Evolutionary conservation across 352 stramenopile genomes (phyloP), one percentile per base, ranked within the genome.

Genomic region (Phytophthora idaei): DNA sequence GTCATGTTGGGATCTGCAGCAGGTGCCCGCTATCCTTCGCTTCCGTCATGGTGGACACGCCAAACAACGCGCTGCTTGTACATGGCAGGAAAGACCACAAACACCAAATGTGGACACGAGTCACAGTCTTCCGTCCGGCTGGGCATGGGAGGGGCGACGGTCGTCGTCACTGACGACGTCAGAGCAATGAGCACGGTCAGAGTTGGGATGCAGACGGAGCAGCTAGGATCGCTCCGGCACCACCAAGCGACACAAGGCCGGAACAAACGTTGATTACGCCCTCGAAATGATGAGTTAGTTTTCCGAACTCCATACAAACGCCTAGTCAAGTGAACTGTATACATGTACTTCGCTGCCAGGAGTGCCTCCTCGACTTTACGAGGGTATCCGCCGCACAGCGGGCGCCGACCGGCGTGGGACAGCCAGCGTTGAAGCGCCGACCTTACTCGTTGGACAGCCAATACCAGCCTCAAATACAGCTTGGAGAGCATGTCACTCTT

Each of bases 1-100:
- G 67, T 74, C 67, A 74, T 74, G 61, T 74, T 74, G 45, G 27
- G 61, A 71, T 74, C 21, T 74, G 61, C 61, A 71, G 37, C 62
- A 48, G 44, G 55, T 71, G 61, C 55, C 7, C 9, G 36, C 12
- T 42, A 59, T 54, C 29, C 8, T 32, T 41, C 42, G 51, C 32
- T 58, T 47, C 41, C 34, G 10, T 37, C 55, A 32, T 67, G 11
- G 55, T 74, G 67, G 67, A 74, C 67, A 74, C 55, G 64, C 34
- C n/a, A 11, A 10, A 57, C 51, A 56, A 37, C 34, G 45, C 29
- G 32, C 50, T 49, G 49, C 41, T 70, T 56, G 61, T 50, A 57
- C 63, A 39, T 67, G 28, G 57, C 48, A 25, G 29, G 37, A 29
- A 57, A 56, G 53, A 27, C 47, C 31, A n/a, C 61, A 70, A 74